phyloP scores from a whole-genome alignment of 768 basidiomycete species.

The Leccinellum luteum region DNA sequence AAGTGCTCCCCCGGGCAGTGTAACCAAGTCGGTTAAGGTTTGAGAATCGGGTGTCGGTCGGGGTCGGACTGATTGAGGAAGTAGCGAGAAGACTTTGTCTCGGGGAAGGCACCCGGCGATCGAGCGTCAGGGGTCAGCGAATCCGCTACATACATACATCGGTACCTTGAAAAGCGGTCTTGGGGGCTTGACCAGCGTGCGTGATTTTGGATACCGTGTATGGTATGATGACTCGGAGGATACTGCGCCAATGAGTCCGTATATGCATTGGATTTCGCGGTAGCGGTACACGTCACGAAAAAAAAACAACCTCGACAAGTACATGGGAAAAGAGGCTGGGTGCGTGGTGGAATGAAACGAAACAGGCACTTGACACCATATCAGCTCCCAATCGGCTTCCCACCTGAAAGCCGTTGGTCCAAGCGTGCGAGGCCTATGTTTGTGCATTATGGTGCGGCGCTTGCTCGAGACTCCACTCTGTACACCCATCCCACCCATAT shows the following conservation, averaged over 20 bases:
- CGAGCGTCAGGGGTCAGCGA: conserved; percentile 9
- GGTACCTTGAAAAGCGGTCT: conserved; percentile 3
- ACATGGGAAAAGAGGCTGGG: conserved; percentile 20
- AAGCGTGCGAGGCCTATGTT: conserved; percentile 99
- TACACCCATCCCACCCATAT: conserved; percentile 6
- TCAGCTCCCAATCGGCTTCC: conserved; percentile 92
- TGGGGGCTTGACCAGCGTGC: neutral
- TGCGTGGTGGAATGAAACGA: conserved; percentile 13
- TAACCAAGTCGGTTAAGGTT: conserved; percentile 1
- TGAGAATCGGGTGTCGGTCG: neutral
- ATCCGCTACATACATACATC: neutral
- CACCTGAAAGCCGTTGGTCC: conserved; percentile 79
- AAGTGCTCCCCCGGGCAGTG: neutral
- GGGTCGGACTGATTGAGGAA: conserved; percentile 25
- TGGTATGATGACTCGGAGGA: neutral
- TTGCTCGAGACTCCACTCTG: conserved; percentile 17
- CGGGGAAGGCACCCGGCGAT: conserved; percentile 11
- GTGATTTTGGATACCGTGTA: neutral
- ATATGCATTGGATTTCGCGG: conserved; percentile 4
- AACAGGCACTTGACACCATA: conserved; percentile 33
- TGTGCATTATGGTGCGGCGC: conserved; percentile 63
- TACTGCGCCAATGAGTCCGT: neutral
- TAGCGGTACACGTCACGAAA: conserved; percentile 11
- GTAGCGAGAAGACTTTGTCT: conserved; percentile 15
- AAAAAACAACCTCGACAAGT: conserved; percentile 10